Percentiles rank a stretch among this genome's conserved stretches.
Conservation (phyloP, 2,329 filamentous ascomycete genomes). For the Myriosclerotinia scirpicola region DNA sequence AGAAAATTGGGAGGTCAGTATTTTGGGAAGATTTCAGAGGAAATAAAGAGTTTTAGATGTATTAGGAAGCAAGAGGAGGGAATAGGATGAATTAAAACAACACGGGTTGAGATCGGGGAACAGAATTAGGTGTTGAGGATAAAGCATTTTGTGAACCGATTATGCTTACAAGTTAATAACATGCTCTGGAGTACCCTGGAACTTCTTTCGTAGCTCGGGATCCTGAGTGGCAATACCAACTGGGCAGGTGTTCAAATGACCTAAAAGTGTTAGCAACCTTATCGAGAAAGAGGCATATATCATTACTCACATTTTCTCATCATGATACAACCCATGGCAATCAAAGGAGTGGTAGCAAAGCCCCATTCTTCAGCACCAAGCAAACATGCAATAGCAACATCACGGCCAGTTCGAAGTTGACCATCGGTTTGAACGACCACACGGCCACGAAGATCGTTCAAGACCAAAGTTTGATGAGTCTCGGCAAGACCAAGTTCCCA, state of each 20-base stretch:
- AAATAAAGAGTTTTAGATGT: neutral
- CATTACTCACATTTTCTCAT: constrained; percentile 65
- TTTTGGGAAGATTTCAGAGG: neutral
- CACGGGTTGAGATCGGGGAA: neutral
- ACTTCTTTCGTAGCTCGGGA: constrained; percentile 91
- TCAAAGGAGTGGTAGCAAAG: constrained; percentile 90
- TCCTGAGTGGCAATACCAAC: constrained; percentile 96
- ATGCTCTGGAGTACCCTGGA: constrained; percentile 87
- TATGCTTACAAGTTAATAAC: constrained; percentile 77
- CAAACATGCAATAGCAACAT: constrained; percentile 91
- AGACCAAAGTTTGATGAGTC: constrained; percentile 92
- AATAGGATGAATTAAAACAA: no score
- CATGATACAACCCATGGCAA: constrained; percentile 95
- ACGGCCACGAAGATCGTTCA: constrained; percentile 93
- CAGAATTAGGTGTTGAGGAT: no score
- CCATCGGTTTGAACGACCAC: constrained; percentile 96
- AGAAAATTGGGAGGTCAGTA: neutral
- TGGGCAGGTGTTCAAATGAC: constrained; percentile 68
- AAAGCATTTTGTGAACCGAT: neutral
- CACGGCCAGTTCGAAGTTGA: constrained; percentile 86
- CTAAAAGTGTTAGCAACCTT: constrained; percentile 25
- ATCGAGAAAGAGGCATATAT: neutral
- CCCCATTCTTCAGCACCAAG: constrained; percentile 98
- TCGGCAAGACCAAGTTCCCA: constrained; percentile 97
- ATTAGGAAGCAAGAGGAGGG: neutral